These are phyloP conservation scores for Bipolaris gigantea DNA, from an alignment of 2,329 filamentous ascomycete genomes.

Conservation along the genomic window DNA sequence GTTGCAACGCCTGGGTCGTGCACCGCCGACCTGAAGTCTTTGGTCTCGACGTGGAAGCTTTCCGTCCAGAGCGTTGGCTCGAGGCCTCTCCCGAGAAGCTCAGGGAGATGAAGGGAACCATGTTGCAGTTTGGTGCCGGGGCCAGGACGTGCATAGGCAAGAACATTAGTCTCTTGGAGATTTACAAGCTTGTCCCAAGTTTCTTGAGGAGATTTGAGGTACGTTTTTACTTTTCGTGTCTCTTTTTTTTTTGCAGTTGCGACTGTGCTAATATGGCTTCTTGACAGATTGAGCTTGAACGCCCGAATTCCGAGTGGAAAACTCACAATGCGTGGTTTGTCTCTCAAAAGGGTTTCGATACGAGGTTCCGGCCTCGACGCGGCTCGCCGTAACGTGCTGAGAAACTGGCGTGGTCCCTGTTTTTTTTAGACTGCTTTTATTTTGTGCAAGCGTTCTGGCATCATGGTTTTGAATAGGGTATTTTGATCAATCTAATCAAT, in stretches of 20 bases:
- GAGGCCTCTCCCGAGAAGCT: slow-evolving; percentile 58
- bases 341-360: slow-evolving; percentile 50
- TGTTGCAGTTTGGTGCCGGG: slow-evolving; percentile 75
- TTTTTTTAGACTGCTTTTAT: not conserved
- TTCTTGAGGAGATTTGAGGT: slow-evolving; percentile 65
- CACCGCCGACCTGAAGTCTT: slow-evolving; percentile 70
- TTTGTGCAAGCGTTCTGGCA: slow-evolving; percentile 9
- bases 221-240: slow-evolving; percentile 30
- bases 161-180: slow-evolving; percentile 54
- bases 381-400: not conserved
- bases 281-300: slow-evolving; percentile 45
- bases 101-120: slow-evolving; percentile 67
- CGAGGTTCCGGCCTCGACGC: slow-evolving; percentile 44
- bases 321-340: slow-evolving; percentile 60
- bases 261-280: not conserved
- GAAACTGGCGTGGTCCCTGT: not conserved
- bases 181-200: slow-evolving; percentile 57
- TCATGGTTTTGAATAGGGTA: not conserved
- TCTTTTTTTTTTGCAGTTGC: not conserved
- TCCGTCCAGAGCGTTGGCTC: slow-evolving; percentile 69
- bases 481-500: not conserved
- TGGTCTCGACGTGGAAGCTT: slow-evolving; percentile 66
- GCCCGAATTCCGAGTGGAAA: slow-evolving; percentile 48
- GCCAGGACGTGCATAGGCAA: slow-evolving; percentile 68
- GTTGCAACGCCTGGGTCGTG: slow-evolving; percentile 74